These are phyloP conservation scores for Cadophora gregata DNA, from an alignment of 2,329 filamentous ascomycete species.

Conservation along the genomic window DNA sequence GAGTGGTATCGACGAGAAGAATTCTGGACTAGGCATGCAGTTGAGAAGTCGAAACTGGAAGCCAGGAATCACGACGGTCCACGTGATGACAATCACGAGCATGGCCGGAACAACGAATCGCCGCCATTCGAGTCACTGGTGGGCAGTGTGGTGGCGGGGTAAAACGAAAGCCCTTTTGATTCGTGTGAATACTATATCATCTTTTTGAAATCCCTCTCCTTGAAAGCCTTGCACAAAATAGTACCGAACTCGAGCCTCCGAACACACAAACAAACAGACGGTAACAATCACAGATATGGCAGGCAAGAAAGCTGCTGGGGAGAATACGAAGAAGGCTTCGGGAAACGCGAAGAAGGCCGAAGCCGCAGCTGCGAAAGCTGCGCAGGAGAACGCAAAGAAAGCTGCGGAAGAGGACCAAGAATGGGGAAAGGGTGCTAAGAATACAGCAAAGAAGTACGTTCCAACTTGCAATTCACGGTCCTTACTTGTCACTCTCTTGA, in stretches of 20 bases:
- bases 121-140: conserved; percentile 7
- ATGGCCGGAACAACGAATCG: conserved; percentile 1
- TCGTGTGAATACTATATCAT: background rate
- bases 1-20: no score
- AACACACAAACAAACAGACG: background rate
- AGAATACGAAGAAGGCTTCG: conserved; percentile 86
- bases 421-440: conserved; percentile 88
- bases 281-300: conserved; percentile 62
- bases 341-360: conserved; percentile 95
- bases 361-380: conserved; percentile 79
- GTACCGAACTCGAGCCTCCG: background rate
- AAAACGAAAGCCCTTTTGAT: background rate
- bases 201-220: background rate
- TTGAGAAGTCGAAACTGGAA: no score
- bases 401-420: conserved; percentile 73
- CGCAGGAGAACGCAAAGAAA: conserved; percentile 69
- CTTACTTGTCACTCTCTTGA: conserved; percentile 12
- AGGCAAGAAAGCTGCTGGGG: conserved; percentile 71
- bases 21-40: no score
- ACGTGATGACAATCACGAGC: background rate
- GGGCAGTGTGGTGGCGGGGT: conserved; percentile 15
- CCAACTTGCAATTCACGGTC: background rate
- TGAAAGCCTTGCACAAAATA: background rate
- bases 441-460: conserved; percentile 82
- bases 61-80: no score